Evolutionary conservation across 768 basidiomycete genomes (phyloP), one percentile per base, ranked within the genome.

Genomic region (Boletellus ananiceps): DNA sequence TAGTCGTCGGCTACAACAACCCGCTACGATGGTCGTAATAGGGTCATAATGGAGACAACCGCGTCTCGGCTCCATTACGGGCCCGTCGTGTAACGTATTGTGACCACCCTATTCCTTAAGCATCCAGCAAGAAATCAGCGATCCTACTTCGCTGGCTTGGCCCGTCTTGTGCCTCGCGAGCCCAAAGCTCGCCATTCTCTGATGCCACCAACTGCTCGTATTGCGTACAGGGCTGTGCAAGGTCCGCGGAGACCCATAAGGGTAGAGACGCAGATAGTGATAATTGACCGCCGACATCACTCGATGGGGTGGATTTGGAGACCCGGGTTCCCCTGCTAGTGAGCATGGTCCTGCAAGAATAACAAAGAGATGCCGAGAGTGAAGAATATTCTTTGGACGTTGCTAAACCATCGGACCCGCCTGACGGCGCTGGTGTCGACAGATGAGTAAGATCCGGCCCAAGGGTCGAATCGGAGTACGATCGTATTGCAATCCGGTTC

Each of bases 401-500:
- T 8, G 44, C 41, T 18, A 18, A 34, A 32, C 23, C 31, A 23
- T 40, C 47, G 46, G 37, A 41, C 32, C 9, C 47, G 37, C 47
- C 23, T 18, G 32, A 32, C 14, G 44, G 29, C 23, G 25, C 27
- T 18, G 40, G 27, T 12, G 15, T 37, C 35, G 56, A 53, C 35
- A 47, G 31, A 45, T 56, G 40, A 38, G 31, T 40, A 4, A 51
- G 50, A 35, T 60, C 58, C n/a, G 56, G n/a, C 11, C 42, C 47
- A 14, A 65, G 23, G 25, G 49, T 54, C 25, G 56, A 18, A 31
- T 58, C 58, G 7, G 46, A 51, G 39, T 61, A 76, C 1, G 82
- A 76, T 44, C 84, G 79, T 50, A 89, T 84, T 5, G 89, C 83
- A 64, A 86, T 89, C 31, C 75, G 76, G 0, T 76, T 64, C 61